These are phyloP conservation scores for Talaromyces verruculosus DNA, from an alignment of 2,329 filamentous ascomycete species.

Conservation along the genomic window DNA sequence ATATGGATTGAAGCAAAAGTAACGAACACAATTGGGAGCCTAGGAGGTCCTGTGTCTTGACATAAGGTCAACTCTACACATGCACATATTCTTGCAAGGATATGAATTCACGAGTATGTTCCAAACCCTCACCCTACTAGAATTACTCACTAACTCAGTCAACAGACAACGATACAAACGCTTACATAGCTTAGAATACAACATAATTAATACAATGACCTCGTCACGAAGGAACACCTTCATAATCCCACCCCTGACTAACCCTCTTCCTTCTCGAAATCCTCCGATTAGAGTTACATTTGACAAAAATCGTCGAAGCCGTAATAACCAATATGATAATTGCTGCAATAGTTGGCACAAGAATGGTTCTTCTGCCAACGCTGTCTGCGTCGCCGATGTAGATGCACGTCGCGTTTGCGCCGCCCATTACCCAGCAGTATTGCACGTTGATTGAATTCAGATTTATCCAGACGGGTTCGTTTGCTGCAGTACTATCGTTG, in stretches of 20 bases:
- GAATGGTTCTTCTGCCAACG: constrained; percentile 50
- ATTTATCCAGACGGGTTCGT: constrained; percentile 55
- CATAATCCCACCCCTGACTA: constrained; percentile 63
- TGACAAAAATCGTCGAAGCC: constrained; percentile 61
- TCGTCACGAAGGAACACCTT: constrained; percentile 59
- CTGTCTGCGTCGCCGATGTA: constrained; percentile 51
- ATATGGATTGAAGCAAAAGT: neutral
- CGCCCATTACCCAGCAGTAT: constrained; percentile 62
- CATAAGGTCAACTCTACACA: neutral
- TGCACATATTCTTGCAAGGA: neutral
- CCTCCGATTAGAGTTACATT: constrained; percentile 62
- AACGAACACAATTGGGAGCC: neutral
- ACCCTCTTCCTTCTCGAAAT: constrained; percentile 54
- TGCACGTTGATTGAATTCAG: constrained; percentile 59
- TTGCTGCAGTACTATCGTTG: constrained; percentile 28
- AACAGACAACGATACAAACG: neutral
- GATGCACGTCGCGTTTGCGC: constrained; percentile 58
- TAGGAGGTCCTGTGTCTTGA: neutral
- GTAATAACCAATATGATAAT: constrained; percentile 63
- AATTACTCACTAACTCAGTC: neutral
- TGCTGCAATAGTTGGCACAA: constrained; percentile 62
- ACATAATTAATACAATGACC: neutral
- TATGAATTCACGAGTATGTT: neutral
- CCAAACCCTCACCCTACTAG: neutral
- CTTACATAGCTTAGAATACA: constrained; percentile 1